A percentile compares a stretch with the other conserved stretches of the same genome.
These are phyloP conservation scores for Kazachstania sp. DNA, from an alignment of 1,139 yeast genomes.

Conservation along the genomic window DNA sequence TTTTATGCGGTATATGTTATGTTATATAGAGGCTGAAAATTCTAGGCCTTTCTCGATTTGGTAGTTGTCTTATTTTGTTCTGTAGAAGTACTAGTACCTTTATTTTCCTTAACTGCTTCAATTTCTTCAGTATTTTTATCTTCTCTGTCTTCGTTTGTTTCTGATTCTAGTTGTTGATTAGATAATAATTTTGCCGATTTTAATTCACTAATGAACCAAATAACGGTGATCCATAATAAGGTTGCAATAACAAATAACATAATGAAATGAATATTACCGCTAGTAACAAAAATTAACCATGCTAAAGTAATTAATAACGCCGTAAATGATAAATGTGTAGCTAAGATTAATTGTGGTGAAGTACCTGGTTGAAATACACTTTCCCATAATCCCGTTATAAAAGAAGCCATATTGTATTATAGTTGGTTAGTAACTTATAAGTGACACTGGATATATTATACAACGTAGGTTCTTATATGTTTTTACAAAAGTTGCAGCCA, in stretches of 20 bases:
- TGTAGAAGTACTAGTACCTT: slow-evolving; percentile 6
- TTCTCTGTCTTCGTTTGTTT: neutral
- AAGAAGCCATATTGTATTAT: slow-evolving; percentile 17
- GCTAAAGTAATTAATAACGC: slow-evolving; percentile 46
- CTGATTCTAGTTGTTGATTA: slow-evolving; percentile 33
- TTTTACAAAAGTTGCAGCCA: no score
- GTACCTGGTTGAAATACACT: slow-evolving; percentile 93
- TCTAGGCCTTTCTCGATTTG: slow-evolving; percentile 13
- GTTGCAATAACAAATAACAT: slow-evolving; percentile 62
- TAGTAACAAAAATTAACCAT: slow-evolving; percentile 52
- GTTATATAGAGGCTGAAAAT: no score
- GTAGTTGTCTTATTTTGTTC: slow-evolving; percentile 7
- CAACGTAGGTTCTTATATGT: no score
- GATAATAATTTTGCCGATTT: slow-evolving; percentile 40
- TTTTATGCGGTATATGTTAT: no score
- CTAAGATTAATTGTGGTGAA: slow-evolving; percentile 73
- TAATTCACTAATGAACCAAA: slow-evolving; percentile 82
- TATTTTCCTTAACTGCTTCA: neutral
- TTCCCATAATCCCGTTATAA: slow-evolving; percentile 73
- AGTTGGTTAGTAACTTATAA: neutral
- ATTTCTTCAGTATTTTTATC: neutral
- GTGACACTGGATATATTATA: neutral
- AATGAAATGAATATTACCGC: slow-evolving; percentile 63
- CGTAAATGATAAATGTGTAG: slow-evolving; percentile 66
- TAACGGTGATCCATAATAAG: slow-evolving; percentile 66